phyloP scores from a whole-genome alignment of 768 basidiomycete species.

The Rhizopogon vinicolor region DNA sequence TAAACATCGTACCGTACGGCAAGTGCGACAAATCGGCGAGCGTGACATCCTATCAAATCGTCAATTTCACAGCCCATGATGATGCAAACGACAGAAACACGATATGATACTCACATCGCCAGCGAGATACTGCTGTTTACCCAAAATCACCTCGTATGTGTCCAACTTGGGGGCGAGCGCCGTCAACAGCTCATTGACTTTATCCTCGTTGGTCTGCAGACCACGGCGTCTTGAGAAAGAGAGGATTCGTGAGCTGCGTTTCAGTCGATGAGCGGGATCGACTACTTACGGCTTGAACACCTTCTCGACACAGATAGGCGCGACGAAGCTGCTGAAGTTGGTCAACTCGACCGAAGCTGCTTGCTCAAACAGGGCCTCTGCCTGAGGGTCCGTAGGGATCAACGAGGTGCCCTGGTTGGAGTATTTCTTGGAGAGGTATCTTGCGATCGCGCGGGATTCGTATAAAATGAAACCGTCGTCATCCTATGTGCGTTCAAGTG shows the following conservation, averaged over 20 bases:
- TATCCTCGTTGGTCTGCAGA: constrained; percentile 16
- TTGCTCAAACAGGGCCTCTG: constrained; percentile 27
- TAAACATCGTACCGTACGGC: constrained; percentile 35
- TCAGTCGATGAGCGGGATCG: neutral
- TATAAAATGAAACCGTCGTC: constrained; percentile 63
- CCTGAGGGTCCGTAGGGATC: constrained; percentile 39
- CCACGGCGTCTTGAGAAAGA: constrained; percentile 10
- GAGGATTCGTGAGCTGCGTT: neutral
- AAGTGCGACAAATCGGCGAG: constrained; percentile 58
- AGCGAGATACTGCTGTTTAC: constrained; percentile 51
- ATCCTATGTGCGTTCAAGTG: constrained; percentile 24
- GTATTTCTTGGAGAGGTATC: constrained; percentile 57
- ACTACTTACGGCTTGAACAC: constrained; percentile 44
- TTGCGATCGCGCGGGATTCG: constrained; percentile 57
- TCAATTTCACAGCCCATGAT: neutral
- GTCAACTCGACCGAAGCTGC: constrained; percentile 45
- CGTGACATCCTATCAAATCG: constrained; percentile 34
- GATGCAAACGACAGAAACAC: neutral
- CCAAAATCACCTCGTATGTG: constrained; percentile 49
- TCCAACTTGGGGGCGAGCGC: constrained; percentile 36
- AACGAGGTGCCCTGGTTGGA: constrained; percentile 44
- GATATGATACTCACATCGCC: constrained; percentile 41
- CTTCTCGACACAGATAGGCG: constrained; percentile 40
- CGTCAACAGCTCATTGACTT: constrained; percentile 7
- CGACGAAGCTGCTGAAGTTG: constrained; percentile 44